These are phyloP conservation scores for Phytophthora foliorum DNA, from an alignment of 352 stramenopile species.

Conservation along the genomic window DNA sequence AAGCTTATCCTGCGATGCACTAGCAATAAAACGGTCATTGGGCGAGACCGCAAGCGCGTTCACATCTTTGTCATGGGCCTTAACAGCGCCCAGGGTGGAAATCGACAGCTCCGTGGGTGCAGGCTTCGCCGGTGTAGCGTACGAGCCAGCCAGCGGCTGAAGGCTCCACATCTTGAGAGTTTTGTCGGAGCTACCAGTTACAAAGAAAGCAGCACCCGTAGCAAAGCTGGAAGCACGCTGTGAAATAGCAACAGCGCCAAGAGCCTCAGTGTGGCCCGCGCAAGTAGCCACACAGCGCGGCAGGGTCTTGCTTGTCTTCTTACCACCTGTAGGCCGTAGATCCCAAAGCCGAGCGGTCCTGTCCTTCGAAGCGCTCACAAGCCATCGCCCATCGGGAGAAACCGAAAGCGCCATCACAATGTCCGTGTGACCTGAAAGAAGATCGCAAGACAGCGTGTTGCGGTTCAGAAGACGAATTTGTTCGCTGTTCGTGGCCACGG, in stretches of 20 bases:
- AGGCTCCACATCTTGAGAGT: constrained; percentile 99
- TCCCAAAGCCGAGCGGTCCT: constrained; percentile 95
- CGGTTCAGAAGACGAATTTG: constrained; percentile 96
- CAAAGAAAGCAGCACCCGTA: constrained; percentile 92
- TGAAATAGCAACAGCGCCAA: constrained; percentile 94
- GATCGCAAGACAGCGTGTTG: constrained; percentile 92
- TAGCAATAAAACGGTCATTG: constrained; percentile 98
- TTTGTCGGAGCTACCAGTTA: constrained; percentile 97
- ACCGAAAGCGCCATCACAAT: constrained; percentile 97
- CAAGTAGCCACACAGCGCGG: constrained; percentile 90
- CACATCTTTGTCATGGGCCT: constrained; percentile 97
- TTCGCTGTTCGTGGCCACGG: constrained; percentile 97
- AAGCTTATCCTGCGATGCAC: constrained; percentile 98
- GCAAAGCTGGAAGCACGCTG: constrained; percentile 82
- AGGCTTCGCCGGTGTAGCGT: constrained; percentile 52
- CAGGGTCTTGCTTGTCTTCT: constrained; percentile 39
- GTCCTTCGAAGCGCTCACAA: constrained; percentile 97
- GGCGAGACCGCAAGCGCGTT: constrained; percentile 96
- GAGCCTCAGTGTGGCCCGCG: constrained; percentile 95
- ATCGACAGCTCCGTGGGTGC: constrained; percentile 50
- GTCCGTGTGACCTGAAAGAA: constrained; percentile 97
- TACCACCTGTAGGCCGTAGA: constrained; percentile 49
- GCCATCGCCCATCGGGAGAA: constrained; percentile 86
- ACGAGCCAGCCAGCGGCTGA: constrained; percentile 62
- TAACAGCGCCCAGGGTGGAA: constrained; percentile 76